A percentile compares a stretch with the other conserved stretches of the same genome.
These are phyloP conservation scores for Tricholomella constricta DNA, from an alignment of 768 basidiomycete genomes.

Conservation along the genomic window DNA sequence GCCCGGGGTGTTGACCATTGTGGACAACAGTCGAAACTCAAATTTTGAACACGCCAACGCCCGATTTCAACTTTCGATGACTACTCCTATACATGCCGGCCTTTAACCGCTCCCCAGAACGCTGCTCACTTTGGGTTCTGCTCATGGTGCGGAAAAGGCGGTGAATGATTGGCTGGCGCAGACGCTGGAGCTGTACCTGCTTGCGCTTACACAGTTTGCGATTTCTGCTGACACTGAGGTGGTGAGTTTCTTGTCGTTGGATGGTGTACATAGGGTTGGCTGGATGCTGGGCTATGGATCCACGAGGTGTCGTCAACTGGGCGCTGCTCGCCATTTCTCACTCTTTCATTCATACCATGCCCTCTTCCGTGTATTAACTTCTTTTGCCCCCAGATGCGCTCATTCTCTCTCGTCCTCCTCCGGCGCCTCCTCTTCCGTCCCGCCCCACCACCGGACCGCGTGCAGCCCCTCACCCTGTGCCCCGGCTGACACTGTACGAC, in stretches of 20 bases:
- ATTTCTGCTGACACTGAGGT: constrained; percentile 78
- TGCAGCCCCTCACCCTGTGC: constrained; percentile 20
- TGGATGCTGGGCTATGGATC: no score
- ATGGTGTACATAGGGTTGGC: background rate
- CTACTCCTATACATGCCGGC: no score
- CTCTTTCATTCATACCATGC: no score
- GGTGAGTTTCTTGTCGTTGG: constrained; percentile 43
- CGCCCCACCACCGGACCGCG: constrained; percentile 26
- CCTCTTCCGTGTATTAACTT: no score
- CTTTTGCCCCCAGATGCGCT: constrained; percentile 83
- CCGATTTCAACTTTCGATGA: no score
- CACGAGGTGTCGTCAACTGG: no score
- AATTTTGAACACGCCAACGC: no score
- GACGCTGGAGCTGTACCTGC: constrained; percentile 77
- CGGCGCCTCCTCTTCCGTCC: constrained; percentile 77
- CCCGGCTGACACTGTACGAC: constrained; percentile 72
- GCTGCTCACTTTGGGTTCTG: background rate
- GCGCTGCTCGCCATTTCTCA: no score
- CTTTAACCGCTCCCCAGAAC: no score
- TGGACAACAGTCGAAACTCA: no score
- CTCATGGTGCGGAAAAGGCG: constrained; percentile 68
- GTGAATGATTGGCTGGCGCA: constrained; percentile 80
- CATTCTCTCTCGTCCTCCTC: constrained; percentile 80
- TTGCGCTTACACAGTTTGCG: constrained; percentile 79
- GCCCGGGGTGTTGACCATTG: no score